Evolutionary conservation across 495 filamentous ascomycete species (phyloP).

Genomic region (Lophiotrema nucula): DNA sequence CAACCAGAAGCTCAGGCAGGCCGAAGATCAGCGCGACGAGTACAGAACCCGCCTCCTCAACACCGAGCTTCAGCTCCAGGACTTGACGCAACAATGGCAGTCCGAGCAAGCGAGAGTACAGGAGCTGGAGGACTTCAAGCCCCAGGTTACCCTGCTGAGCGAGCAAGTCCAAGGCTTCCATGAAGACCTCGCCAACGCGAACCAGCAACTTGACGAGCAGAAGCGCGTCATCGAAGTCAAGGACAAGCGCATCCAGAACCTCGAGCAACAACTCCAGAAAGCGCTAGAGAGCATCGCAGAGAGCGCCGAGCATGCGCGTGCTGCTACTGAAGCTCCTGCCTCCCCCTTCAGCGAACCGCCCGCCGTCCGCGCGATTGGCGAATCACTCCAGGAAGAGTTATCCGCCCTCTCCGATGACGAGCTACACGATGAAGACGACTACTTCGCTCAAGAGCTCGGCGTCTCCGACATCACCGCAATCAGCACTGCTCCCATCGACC

Average conservation of each 20-base stretch:
- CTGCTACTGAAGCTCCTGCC: not conserved
- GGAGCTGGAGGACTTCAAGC: not conserved
- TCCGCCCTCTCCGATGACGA: not conserved
- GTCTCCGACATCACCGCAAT: constrained; percentile 4
- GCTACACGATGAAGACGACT: not conserved
- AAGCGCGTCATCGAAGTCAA: not conserved
- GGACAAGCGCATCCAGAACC: constrained; percentile 3
- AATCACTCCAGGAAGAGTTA: not conserved
- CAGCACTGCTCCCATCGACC: not conserved
- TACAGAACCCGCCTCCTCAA: not conserved
- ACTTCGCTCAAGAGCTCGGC: not conserved
- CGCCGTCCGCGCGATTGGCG: not conserved
- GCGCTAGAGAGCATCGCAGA: not conserved
- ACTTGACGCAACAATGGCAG: not conserved
- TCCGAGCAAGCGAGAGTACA: not conserved
- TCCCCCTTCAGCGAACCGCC: not conserved
- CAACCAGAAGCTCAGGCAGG: not conserved
- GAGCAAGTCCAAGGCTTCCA: not conserved
- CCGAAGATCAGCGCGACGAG: not conserved
- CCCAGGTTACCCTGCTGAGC: not conserved
- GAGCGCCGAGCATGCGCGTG: not conserved
- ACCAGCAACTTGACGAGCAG: not conserved
- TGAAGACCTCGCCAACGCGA: not conserved
- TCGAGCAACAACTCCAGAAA: constrained; percentile 8
- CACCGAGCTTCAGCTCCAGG: not conserved